A percentile compares a stretch with the other conserved stretches of the same genome.
These are phyloP conservation scores for Agaricales sp. DNA, from an alignment of 1,284 basidiomycete species.

Conservation along the genomic window DNA sequence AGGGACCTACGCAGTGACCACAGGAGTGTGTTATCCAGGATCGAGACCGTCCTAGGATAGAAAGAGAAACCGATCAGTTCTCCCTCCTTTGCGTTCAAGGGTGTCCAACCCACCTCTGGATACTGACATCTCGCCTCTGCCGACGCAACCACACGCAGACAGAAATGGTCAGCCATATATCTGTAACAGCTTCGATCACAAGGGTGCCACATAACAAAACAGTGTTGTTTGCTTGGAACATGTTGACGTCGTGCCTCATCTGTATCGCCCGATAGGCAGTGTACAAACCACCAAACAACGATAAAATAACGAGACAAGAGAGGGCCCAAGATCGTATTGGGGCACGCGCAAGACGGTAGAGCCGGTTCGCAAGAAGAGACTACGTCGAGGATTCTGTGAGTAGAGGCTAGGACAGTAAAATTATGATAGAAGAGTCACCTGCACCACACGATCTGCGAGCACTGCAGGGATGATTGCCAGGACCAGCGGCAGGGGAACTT, in stretches of 20 bases:
- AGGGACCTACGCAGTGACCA: not conserved
- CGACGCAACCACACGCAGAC: not conserved
- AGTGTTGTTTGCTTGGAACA: not conserved
- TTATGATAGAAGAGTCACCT: not conserved
- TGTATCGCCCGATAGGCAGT: not conserved
- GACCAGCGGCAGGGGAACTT: not conserved
- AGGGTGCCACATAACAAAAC: not conserved
- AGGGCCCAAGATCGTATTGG: not conserved
- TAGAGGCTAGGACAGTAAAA: not conserved
- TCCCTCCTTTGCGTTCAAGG: too few relatives aligned
- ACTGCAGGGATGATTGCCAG: not conserved
- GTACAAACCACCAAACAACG: not conserved
- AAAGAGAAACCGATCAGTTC: too few relatives aligned
- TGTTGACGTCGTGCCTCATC: not conserved
- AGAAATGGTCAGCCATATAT: not conserved
- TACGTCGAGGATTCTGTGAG: not conserved
- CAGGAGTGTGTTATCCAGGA: not conserved
- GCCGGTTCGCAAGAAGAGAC: not conserved
- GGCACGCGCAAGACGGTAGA: not conserved
- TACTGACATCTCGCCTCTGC: not conserved
- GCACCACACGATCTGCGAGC: not conserved
- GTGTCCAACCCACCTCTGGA: not conserved
- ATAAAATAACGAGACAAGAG: not conserved
- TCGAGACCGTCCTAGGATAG: not conserved
- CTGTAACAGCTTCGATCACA: not conserved